Conservation (phyloP, 306 rosid genomes). For the Fragaria vesca region DNA sequence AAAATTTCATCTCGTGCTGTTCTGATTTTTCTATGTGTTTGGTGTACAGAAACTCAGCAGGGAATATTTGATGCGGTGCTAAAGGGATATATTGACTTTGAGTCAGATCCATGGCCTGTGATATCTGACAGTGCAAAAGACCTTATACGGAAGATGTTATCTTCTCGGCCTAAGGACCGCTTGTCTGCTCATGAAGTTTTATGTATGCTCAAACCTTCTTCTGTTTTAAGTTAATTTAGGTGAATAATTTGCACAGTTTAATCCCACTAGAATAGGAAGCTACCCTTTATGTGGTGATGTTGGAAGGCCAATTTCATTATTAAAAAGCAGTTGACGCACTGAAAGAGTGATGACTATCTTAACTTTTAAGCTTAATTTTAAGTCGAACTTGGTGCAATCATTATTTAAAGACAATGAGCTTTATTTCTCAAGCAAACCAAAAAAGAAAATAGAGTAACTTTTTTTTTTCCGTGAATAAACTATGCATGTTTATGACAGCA, state of each 20-base stretch:
- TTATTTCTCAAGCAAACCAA: neutral
- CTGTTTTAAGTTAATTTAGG: constrained; percentile 4
- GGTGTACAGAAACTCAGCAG: constrained; percentile 86
- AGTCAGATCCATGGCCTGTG: constrained; percentile 91
- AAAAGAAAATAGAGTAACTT: neutral
- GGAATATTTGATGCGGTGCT: constrained; percentile 93
- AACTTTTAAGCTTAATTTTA: neutral
- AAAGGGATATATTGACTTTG: constrained; percentile 93
- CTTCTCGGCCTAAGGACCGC: constrained; percentile 76
- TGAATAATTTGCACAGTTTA: neutral
- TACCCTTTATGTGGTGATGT: neutral
- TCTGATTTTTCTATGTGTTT: constrained; percentile 36
- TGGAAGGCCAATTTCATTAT: constrained; percentile 8
- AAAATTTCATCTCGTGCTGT: constrained; percentile 25
- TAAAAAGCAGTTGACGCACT: neutral
- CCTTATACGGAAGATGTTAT: constrained; percentile 78
- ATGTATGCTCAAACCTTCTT: constrained; percentile 56
- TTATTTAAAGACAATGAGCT: neutral
- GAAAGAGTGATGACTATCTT: neutral
- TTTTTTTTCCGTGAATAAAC: neutral
- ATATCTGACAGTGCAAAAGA: constrained; percentile 87
- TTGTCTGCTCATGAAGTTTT: constrained; percentile 87
- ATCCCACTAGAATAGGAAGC: constrained; percentile 16
- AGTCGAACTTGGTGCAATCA: constrained; percentile 15
- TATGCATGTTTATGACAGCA: neutral